phyloP scores from a whole-genome alignment of 257 asterid genomes.

The Asclepias syriaca region DNA sequence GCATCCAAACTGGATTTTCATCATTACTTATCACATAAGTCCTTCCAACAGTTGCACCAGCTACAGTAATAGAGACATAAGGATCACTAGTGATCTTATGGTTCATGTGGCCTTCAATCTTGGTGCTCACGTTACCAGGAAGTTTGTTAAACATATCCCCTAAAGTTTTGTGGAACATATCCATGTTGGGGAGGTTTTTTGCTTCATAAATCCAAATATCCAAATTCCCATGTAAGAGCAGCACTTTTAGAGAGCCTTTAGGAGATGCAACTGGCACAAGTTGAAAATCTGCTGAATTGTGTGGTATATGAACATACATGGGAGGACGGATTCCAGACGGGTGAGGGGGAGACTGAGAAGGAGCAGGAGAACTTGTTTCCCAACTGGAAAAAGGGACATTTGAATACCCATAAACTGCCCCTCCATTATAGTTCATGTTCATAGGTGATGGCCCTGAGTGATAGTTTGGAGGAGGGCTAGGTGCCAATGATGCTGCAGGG shows the following conservation, averaged over 20 bases:
- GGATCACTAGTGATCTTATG: slow-evolving; percentile 93
- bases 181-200: slow-evolving; percentile 98
- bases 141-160: slow-evolving; percentile 79
- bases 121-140: slow-evolving; percentile 67
- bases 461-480: slow-evolving; percentile 32
- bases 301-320: slow-evolving; percentile 23
- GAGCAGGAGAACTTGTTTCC: slow-evolving; percentile 34
- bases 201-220: slow-evolving; percentile 85
- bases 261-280: slow-evolving; percentile 52
- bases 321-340: slow-evolving; percentile 25
- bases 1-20: slow-evolving; percentile 93
- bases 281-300: slow-evolving; percentile 38
- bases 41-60: slow-evolving; percentile 76
- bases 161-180: slow-evolving; percentile 89
- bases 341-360: slow-evolving; percentile 18
- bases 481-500: slow-evolving; percentile 25
- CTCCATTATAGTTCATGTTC: slow-evolving; percentile 31
- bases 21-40: slow-evolving; percentile 75
- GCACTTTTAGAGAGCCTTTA: slow-evolving; percentile 51
- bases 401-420: slow-evolving; percentile 38
- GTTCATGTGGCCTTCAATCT: slow-evolving; percentile 71
- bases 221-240: slow-evolving; percentile 84
- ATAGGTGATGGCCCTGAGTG: slow-evolving; percentile 54
- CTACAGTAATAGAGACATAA: slow-evolving; percentile 57
- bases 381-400: slow-evolving; percentile 57